Percentiles rank a stretch among this genome's conserved stretches.
Conservation (phyloP, 176 grass and related monocot species). For the Thinopyrum elongatum region DNA sequence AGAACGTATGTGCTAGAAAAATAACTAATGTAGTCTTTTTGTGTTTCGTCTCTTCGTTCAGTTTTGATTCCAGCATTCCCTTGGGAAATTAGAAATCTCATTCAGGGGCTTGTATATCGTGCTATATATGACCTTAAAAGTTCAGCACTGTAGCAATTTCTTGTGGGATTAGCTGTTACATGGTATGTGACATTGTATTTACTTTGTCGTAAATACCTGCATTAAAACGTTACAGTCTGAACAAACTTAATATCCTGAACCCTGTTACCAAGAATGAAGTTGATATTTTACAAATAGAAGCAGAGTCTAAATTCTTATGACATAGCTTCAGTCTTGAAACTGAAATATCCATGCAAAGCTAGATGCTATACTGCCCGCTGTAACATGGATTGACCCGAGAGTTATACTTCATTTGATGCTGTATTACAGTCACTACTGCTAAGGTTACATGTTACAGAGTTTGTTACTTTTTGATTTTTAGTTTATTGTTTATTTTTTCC, state of each 20-base stretch:
- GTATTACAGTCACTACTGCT: background rate
- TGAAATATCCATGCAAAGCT: background rate
- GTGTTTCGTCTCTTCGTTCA: background rate
- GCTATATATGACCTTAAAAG: background rate
- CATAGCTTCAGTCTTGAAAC: background rate
- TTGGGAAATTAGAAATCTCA: background rate
- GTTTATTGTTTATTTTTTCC: background rate
- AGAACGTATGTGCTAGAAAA: background rate
- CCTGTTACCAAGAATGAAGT: background rate
- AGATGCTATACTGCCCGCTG: background rate
- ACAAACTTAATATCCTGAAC: background rate
- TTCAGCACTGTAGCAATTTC: background rate
- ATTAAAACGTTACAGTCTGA: background rate
- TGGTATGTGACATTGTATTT: background rate
- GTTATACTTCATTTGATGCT: slow-evolving; percentile 14
- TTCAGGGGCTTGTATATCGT: background rate
- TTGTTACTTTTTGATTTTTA: slow-evolving; percentile 20
- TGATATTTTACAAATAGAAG: background rate
- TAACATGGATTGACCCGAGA: background rate
- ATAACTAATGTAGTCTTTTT: background rate
- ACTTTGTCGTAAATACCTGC: background rate
- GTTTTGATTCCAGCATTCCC: background rate
- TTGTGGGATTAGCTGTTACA: background rate
- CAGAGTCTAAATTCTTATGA: background rate
- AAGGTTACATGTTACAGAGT: background rate